These are phyloP conservation scores for Whalleya microplaca DNA, from an alignment of 2,329 filamentous ascomycete genomes.

Conservation along the genomic window DNA sequence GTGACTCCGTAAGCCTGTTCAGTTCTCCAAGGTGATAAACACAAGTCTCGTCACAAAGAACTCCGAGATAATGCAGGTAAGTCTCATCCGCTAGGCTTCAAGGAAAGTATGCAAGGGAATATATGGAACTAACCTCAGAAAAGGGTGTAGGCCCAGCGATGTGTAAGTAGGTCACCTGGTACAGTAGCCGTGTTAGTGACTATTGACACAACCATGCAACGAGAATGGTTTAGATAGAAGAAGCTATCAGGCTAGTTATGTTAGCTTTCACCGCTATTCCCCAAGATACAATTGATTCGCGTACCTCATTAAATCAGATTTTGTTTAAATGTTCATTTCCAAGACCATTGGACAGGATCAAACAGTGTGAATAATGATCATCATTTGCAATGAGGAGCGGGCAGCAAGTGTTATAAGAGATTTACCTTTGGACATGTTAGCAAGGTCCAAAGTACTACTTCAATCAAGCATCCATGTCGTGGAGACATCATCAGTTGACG, in stretches of 20 bases:
- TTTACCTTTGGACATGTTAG: conserved; percentile 35
- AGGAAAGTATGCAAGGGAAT: conserved; percentile 34
- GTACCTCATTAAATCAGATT: conserved; percentile 46
- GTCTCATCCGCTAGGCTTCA: conserved; percentile 51
- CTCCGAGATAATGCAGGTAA: conserved; percentile 54
- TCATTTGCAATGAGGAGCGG: conserved; percentile 32
- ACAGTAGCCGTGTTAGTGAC: conserved; percentile 16
- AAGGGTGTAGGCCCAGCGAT: background rate
- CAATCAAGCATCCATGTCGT: conserved; percentile 11
- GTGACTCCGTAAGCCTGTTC: conserved; percentile 44
- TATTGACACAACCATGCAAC: conserved; percentile 4
- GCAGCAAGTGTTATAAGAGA: conserved; percentile 10
- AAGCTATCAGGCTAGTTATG: conserved; percentile 34
- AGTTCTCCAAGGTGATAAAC: conserved; percentile 67
- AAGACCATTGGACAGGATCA: conserved; percentile 39
- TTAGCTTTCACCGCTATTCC: conserved; percentile 19
- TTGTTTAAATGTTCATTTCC: conserved; percentile 42
- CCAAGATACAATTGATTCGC: conserved; percentile 2
- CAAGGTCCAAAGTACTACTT: conserved; percentile 28
- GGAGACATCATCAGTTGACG: conserved; percentile 62
- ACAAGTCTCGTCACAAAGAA: conserved; percentile 58
- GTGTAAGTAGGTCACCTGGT: conserved; percentile 22
- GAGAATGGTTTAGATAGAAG: background rate
- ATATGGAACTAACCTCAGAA: conserved; percentile 11
- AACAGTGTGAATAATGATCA: conserved; percentile 46